Evolutionary conservation across 2,329 filamentous ascomycete genomes (phyloP), one percentile per base, ranked within the genome.

Genomic region (Seiridium unicorne): DNA sequence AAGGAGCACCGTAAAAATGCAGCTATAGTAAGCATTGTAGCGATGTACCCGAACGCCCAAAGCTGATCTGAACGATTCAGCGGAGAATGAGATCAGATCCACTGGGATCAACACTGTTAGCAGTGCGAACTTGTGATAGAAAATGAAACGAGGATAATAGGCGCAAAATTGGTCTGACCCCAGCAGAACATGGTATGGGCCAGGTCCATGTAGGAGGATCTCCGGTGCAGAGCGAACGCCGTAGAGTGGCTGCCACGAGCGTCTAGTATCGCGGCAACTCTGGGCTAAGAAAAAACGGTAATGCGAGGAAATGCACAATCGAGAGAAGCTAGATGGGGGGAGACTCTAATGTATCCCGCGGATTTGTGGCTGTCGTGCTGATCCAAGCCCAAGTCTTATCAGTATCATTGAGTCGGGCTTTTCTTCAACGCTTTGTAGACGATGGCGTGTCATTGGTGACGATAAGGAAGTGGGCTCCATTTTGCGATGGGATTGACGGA

Each of bases 271-370:
- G 18, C 18, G 18, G 18, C 18, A 26, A 2, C 18, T 26, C 18
- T 26, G 18, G 18, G 18, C 18, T 26, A 8, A 36, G 44, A 44
- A 40, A 26, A 36, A 31, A 57, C 42, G 38, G 53, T 38, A 55
- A 44, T 26, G 53, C 38, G 53, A 66, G 63, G 65, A 65, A 63
- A 64, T 65, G 62, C 62, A 61, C 57, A 44, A 60, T 46, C 48
- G 60, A 59, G 55, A 49, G 38, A 60, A 38, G 49, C 34, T 49
- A 34, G 18, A 53, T 11, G 10, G 18, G 32, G 34, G 49, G 38
- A 13, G 31, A 11, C 13, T 38, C 8, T 44, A 44, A 40, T 55
- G 51, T 55, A 64, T 40, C 60, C 66, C 66, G 66, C 66, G 65
- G 66, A 66, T 62, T 59, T 66, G 58, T 44, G 44, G 42, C 56